Base-by-base conservation (phyloP, 306 rosid species). In the Trichosanthes cucumerina region DNA sequence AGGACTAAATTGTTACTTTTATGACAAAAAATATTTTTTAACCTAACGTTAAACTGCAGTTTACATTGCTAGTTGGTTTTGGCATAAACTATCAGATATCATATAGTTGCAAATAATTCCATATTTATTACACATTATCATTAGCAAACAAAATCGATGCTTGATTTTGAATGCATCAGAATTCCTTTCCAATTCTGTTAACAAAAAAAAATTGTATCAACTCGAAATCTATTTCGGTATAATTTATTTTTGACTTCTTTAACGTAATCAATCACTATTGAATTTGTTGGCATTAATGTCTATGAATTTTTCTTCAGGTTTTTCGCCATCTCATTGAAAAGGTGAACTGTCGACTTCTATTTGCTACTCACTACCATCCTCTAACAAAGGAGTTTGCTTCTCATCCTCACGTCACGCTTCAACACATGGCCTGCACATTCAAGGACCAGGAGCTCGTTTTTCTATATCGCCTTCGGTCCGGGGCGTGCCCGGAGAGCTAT, bases 281-380 rank as follows among this genome's bases (percentile, higher is more conserved):
- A 74, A 46, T 31, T 3, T 15, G 28, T 34, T 31, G 34, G 47
- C 28, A n/a, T 15, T 18, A 18, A 43, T 36, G 59, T 33, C 10
- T 66, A n/a, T n/a, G 34, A 13, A 47, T n/a, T 19, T 4, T 65
- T 36, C 66, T 3, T 72, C 87, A 95, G 98, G 98, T 92, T 69
- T 88, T 92, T 73, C 93, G 97, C 50, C 97, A 95, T 83, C 88
- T 95, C 80, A 82, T 95, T 4, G 97, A 95, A 72, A 92, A 91
- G 79, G 87, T 95, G 36, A 91, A 92, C 83, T 95, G 98, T 81
- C 93, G 98, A n/a, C 78, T 92, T 81, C 91, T 95, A 58, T 95
- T 95, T 50, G 97, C 98, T 16, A 95, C 98, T 2, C 97, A 95
- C 84, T 92, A 95, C 88, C 98, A 95, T 78, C 96, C 98, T 1